These are phyloP conservation scores for Suhomyces xylopsoci DNA, from an alignment of 805 yeast genomes.

Conservation along the genomic window DNA sequence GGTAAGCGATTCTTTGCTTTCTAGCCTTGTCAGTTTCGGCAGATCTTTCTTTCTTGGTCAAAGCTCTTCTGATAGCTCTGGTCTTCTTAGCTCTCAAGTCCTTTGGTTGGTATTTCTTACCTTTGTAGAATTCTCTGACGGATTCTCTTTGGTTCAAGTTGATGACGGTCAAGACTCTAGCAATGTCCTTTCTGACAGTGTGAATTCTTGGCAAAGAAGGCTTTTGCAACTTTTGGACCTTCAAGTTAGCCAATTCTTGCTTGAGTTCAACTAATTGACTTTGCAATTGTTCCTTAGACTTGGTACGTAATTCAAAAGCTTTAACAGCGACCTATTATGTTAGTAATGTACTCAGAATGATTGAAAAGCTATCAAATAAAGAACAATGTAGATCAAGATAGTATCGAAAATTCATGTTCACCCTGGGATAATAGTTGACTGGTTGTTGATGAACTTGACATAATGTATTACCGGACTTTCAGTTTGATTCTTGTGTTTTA, in stretches of 20 bases:
- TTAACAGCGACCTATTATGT: constrained; percentile 74
- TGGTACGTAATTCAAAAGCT: constrained; percentile 94
- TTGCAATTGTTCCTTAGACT: constrained; percentile 96
- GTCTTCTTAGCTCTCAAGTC: constrained; percentile 99
- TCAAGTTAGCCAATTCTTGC: constrained; percentile 93
- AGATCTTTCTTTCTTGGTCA: constrained; percentile 82
- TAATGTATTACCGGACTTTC: not conserved
- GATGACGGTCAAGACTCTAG: constrained; percentile 95
- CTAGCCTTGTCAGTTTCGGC: constrained; percentile 82
- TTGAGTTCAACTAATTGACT: constrained; percentile 91
- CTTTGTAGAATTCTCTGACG: constrained; percentile 92
- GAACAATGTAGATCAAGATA: not conserved
- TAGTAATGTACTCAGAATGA: constrained; percentile 14
- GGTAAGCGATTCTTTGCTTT: constrained; percentile 94
- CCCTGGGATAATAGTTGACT: not conserved
- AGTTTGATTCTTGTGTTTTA: not conserved
- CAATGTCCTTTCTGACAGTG: constrained; percentile 97
- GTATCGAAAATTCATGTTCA: not conserved
- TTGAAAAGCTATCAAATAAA: not conserved
- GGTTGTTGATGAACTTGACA: not conserved
- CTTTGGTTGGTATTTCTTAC: constrained; percentile 95
- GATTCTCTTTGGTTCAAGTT: constrained; percentile 94
- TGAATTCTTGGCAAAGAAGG: constrained; percentile 94
- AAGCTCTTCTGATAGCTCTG: constrained; percentile 98
- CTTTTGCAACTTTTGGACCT: constrained; percentile 91